A percentile compares a stretch with the other conserved stretches of the same genome.
phyloP scores from a whole-genome alignment of 2,329 filamentous ascomycete genomes.

The Epichloe baconii region DNA sequence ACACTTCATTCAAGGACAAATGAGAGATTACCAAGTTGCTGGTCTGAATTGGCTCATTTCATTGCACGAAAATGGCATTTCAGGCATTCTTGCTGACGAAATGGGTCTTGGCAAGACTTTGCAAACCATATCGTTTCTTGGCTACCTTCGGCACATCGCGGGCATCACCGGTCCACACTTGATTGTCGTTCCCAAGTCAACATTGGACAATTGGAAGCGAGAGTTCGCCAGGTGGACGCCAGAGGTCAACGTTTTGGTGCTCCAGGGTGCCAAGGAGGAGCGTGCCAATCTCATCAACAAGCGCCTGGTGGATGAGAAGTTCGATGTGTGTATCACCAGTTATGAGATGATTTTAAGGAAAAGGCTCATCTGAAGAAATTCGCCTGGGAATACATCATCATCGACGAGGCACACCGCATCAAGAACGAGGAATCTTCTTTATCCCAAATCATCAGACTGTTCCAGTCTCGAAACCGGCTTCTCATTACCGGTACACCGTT shows the following conservation, averaged over 20 bases:
- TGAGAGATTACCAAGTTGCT: conserved; percentile 94
- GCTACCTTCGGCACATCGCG: conserved; percentile 83
- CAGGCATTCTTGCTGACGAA: conserved; percentile 92
- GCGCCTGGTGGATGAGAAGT: conserved; percentile 83
- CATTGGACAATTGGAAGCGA: conserved; percentile 94
- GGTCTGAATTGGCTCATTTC: conserved; percentile 97
- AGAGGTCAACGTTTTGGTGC: conserved; percentile 83
- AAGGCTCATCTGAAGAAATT: conserved; percentile 94
- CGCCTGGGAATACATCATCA: conserved; percentile 99
- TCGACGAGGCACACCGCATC: conserved; percentile 95
- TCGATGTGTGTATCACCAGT: conserved; percentile 95
- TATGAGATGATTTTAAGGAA: conserved; percentile 98
- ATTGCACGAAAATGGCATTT: conserved; percentile 96
- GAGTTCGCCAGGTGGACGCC: conserved; percentile 93
- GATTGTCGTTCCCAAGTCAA: conserved; percentile 88
- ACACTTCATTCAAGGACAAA: conserved; percentile 71
- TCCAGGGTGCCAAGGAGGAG: conserved; percentile 93
- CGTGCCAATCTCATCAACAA: conserved; percentile 80
- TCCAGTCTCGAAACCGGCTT: conserved; percentile 88
- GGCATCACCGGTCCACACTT: conserved; percentile 85
- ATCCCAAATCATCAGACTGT: conserved; percentile 89
- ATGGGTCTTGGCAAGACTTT: conserved; percentile 98
- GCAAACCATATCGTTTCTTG: conserved; percentile 93
- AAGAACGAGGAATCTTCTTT: conserved; percentile 98
- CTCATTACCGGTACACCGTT: conserved; percentile 94